Percentiles rank a stretch among this genome's conserved stretches.
phyloP scores from a whole-genome alignment of 148 eudicot species.

The Oxyria digyna region DNA sequence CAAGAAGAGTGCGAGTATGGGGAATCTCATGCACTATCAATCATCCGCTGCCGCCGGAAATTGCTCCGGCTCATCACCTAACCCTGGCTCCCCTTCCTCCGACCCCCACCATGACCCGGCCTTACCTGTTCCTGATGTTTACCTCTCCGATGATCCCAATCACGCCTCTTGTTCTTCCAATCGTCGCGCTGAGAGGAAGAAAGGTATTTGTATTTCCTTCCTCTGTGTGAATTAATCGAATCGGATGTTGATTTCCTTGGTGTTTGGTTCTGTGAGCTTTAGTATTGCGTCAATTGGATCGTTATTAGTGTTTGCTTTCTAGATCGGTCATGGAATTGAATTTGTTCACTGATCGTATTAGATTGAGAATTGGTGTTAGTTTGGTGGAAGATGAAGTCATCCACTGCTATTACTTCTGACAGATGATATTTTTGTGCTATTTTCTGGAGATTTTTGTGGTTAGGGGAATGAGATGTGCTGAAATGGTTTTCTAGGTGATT shows the following conservation, averaged over 20 bases:
- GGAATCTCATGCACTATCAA: constrained; percentile 48
- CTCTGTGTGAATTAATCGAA: neutral
- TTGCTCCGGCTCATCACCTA: constrained; percentile 39
- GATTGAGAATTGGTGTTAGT: neutral
- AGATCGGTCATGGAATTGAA: neutral
- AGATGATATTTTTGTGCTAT: neutral
- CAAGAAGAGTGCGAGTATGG: constrained; percentile 94
- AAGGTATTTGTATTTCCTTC: constrained; percentile 35
- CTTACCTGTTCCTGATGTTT: constrained; percentile 33
- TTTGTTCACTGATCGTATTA: neutral
- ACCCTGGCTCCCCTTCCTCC: constrained; percentile 33
- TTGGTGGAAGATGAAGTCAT: neutral
- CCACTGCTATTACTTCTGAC: neutral
- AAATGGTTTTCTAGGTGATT: neutral
- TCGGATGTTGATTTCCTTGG: too few species aligned
- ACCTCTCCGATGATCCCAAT: constrained; percentile 63
- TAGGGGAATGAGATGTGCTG: constrained; percentile 2
- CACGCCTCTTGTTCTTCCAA: constrained; percentile 51
- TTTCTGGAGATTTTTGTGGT: neutral
- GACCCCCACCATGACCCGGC: constrained; percentile 25
- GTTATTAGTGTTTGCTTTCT: neutral
- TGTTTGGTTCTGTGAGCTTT: neutral
- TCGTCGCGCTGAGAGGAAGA: constrained; percentile 58
- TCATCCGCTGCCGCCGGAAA: constrained; percentile 21
- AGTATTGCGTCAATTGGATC: neutral